A percentile compares a stretch with the other conserved stretches of the same genome.
Evolutionary conservation across 345 rosid species (phyloP).

Genomic region (Pseudoturritis turrita): DNA sequence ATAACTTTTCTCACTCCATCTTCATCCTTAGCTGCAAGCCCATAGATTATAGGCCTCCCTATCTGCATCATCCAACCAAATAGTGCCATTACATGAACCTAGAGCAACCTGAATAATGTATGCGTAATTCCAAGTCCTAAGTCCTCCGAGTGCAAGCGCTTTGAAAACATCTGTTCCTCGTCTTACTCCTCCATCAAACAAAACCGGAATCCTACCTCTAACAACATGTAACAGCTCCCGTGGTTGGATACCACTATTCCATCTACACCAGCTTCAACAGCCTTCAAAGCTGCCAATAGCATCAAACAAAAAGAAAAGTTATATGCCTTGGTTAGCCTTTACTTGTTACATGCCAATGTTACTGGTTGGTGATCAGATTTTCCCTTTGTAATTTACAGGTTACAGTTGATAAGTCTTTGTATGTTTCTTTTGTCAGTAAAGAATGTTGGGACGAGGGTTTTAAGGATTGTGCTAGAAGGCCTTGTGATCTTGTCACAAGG

Average conservation of each 20-base stretch:
- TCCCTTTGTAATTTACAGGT: too few species aligned
- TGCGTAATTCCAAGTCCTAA: background rate
- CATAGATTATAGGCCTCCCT: slow-evolving; percentile 77
- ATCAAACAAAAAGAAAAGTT: slow-evolving; percentile 2
- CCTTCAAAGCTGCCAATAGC: slow-evolving; percentile 53
- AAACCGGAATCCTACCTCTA: slow-evolving; percentile 66
- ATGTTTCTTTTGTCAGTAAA: too few species aligned
- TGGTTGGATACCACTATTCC: slow-evolving; percentile 84
- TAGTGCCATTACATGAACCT: background rate
- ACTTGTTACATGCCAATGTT: too few species aligned
- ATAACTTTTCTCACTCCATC: slow-evolving; percentile 54
- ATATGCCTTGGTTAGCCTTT: background rate
- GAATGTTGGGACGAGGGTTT: too few species aligned
- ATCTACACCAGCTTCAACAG: slow-evolving; percentile 58
- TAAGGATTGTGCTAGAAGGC: too few species aligned
- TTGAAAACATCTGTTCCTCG: slow-evolving; percentile 87
- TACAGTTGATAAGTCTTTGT: too few species aligned
- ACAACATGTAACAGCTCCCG: slow-evolving; percentile 71
- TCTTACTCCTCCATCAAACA: slow-evolving; percentile 81
- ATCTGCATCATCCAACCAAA: slow-evolving; percentile 43
- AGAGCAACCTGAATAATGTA: background rate
- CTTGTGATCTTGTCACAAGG: too few species aligned
- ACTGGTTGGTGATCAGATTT: too few species aligned
- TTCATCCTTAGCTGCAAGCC: slow-evolving; percentile 79
- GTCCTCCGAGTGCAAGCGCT: slow-evolving; percentile 87